Base-by-base conservation (phyloP, 768 basidiomycete species). In the Myochromella boudieri region DNA sequence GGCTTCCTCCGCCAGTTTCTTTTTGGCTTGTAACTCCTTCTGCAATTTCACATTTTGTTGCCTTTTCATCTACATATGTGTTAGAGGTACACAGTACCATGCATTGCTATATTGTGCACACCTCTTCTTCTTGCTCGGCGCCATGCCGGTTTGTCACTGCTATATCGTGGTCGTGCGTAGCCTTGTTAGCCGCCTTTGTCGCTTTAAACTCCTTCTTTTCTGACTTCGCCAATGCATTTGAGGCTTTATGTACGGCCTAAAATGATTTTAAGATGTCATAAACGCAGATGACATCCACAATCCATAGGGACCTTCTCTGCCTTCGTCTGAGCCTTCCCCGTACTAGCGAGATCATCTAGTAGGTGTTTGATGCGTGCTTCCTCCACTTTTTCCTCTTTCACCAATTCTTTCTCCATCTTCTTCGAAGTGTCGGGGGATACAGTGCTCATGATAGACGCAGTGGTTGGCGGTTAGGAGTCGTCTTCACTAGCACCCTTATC, bases 131-230 rank as follows among this genome's bases (percentile, higher is more conserved):
- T 28, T 72, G 68, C 53, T 74, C 68, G 0, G 76, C 75, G 34
- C 60, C 68, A 44, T 67, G 66, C 18, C 73, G 59, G 38, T 70
- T 58, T 12, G 75, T 62, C 15, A 76, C 44, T 2, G 80, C 76
- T 14, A 68, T 56, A 18, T 84, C 75, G 50, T 82, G 81, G 15
- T 68, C 61, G 50, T 80, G 74, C 12, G 72, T 70, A 6, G 81
- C 78, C 41, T 79, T 71, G 59, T 78, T 75, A 38, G 82, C 61
- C 18, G 71, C 69, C 44, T 74, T 69, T n/a, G 75, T 68, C 4
- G 72, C 64, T 50, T 71, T 71, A 51, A 78, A 68, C 60, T 86
- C 81, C 39, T 67, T 65, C 55, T 72, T 71, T 49, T 75, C 69
- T 40, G 75, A 64, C 58, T 80, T 82, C 28, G 32, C 29, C n/a